These are phyloP conservation scores for Aspergillus fischeri DNA, from an alignment of 2,329 filamentous ascomycete species.

Conservation along the genomic window DNA sequence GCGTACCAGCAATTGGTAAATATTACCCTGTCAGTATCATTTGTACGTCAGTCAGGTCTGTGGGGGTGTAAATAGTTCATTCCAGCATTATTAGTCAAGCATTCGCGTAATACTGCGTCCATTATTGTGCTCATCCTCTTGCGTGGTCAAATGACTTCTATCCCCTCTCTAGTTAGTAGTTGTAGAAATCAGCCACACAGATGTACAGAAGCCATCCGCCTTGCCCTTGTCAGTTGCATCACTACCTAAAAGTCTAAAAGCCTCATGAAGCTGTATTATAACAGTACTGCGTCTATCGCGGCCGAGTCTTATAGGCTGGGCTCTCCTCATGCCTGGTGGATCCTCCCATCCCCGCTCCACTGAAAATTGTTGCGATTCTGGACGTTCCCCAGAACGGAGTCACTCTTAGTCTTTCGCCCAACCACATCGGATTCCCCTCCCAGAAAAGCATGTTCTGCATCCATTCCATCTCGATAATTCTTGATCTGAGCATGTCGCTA, in stretches of 20 bases:
- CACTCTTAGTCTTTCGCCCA: neutral
- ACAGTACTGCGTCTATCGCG: neutral
- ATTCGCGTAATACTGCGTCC: neutral
- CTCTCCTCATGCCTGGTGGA: slow-evolving; percentile 8
- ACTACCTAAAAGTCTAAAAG: neutral
- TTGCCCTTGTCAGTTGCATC: neutral
- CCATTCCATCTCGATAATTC: neutral
- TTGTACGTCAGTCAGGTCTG: neutral
- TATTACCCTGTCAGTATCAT: neutral
- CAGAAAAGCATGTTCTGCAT: neutral
- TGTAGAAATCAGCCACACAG: no score
- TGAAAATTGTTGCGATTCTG: neutral
- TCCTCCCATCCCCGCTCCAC: slow-evolving; percentile 11
- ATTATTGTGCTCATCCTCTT: neutral
- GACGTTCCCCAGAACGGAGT: neutral
- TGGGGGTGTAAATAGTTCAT: neutral
- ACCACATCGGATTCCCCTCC: neutral
- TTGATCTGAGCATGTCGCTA: neutral
- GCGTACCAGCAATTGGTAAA: slow-evolving; percentile 39
- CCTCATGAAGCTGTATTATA: neutral
- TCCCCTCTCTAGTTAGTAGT: neutral
- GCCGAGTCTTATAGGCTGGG: slow-evolving; percentile 16
- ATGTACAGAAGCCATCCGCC: neutral
- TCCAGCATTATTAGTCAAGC: neutral
- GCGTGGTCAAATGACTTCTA: neutral